Evolutionary conservation across 768 basidiomycete species (phyloP), one percentile per base, ranked within the genome.

Genomic region (Kwoniella europaea): DNA sequence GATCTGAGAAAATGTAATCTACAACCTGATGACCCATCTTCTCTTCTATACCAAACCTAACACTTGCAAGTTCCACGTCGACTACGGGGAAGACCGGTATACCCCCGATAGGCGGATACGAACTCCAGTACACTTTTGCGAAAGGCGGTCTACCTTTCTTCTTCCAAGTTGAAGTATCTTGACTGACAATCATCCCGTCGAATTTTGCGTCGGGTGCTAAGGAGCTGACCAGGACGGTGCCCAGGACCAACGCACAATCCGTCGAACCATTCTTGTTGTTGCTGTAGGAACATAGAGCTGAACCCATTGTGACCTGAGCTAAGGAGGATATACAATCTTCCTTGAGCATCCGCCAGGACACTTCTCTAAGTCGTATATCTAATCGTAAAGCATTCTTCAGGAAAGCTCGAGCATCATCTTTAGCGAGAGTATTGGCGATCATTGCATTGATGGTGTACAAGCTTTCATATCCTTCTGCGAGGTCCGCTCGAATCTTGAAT

Each of bases 311-410:
- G 55, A 97, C 86, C 84, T 97, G 96, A 50, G 92, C 90, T 1
- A 96, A 86, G 55, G 95, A 86, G 54, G 90, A 89, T 59, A 87
- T 85, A 52, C 88, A 85, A 56, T 90, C 88, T 10, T 78, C 71
- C 77, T 91, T 91, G 16, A 96, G 84, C 92, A 98, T 94, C 69
- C 87, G 88, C 94, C 94, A 98, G 0, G 92, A 93, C 57, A 98
- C 90, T 81, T 94, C 91, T 6, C 89, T 88, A 0, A 93, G 93
- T 6, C 89, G 90, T 0, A 93, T 91, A 70, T 92, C 90, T 41
- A 96, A 84, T 63, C 92, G 87, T 57, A 94, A 86, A 1, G 93
- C 92, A 1, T 91, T 91, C 77, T 92, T 92, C 73, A 86, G 68
- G 84, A 88, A 72, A 1, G 82, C 89, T 87, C 73, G 89, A 85